Base-by-base conservation (phyloP, 257 asterid genomes). In the Solanum corneliomulleri region DNA sequence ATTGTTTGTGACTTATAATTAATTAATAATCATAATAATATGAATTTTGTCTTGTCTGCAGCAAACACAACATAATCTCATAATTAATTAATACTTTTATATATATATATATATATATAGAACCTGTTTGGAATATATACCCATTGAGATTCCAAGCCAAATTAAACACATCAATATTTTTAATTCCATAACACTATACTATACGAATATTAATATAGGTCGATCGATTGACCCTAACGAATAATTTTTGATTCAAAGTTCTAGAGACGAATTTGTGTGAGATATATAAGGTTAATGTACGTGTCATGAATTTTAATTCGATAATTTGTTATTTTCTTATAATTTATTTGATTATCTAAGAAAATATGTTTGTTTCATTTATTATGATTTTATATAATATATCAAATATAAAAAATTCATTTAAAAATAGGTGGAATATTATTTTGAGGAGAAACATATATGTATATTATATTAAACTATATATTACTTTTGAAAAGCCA, bases 61-160 rank as follows among this genome's bases (percentile, higher is more conserved):
- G 78, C 88, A 74, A 90, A 91, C 94, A 92, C 83, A 81, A 89
- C 91, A 89, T 84, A 74, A 93, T 89, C 92, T 87, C 47, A 56
- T 86, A 86, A 82, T 80, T 86, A 85, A 58, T 11, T n/a, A 62
- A 11, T 62, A 62, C 6, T 23, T 27, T 27, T 27, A 27, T 27
- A 27, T 27, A 27, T 64, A 16, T 84, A 77, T 56, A 64, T 6
- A 35, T 35, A 64, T 56, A 64, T 6, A 37, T 37, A 64, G 1
- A 13, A 23, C 37, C 18, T 13, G 86, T 88, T 87, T 84, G 76
- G 87, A 84, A 90, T 86, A 89, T 89, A 93, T 92, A 74, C 68
- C 71, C 87, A 88, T 47, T 92, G 81, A 88, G 90, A 91, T 92
- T 90, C 94, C 93, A 29, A 83, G 83, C 70, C 88, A 68, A 68